Evolutionary conservation across 768 basidiomycete species (phyloP), one percentile per base, ranked within the genome.

Genomic region (Suillus variegatus): DNA sequence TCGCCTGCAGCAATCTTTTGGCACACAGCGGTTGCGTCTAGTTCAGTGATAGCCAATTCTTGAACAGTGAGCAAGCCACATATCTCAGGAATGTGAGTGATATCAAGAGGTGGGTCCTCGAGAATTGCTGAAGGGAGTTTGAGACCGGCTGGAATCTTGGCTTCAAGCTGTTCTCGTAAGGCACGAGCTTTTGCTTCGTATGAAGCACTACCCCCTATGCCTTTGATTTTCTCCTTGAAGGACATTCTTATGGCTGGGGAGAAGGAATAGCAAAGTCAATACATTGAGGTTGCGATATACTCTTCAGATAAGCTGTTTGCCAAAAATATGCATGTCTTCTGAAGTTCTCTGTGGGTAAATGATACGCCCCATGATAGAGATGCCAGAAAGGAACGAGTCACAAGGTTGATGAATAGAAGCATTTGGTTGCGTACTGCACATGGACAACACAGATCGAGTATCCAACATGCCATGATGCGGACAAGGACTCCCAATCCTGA

Each of bases 1-100:
- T 74, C 55, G 16, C 75, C 74, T 6, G 64, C 66, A 10, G 73
- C 73, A 54, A 81, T 75, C 8, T 68, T 65, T 51, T 68, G 55
- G 14, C 75, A 58, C 22, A 82, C 62, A 4, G 68, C 74, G 18
- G 77, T 80, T 16, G 81, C 79, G 38, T 82, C 81, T 4, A 78
- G 69, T 13, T 71, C 70, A 4, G 80, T 80, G 7, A 80, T 74
- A 4, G 70, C 70, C 51, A 80, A 68, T 63, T 80, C 78, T 46
- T 73, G 64, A 16, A 67, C 41, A 1, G 71, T 71, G 62, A 80
- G 68, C 1, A 80, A 66, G 12, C 77, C 79, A 13, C 72, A 77
- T 18, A 70, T 69, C 43, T 68, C 69, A 0, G 79, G 78, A 10
- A 80, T 74, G 12, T 61, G 61, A 8, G 75, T 76, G 14, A 80